Percentiles rank a stretch among this genome's conserved stretches.
Conservation (phyloP, 2,329 filamentous ascomycete genomes). For the Cladosporium sp. region DNA sequence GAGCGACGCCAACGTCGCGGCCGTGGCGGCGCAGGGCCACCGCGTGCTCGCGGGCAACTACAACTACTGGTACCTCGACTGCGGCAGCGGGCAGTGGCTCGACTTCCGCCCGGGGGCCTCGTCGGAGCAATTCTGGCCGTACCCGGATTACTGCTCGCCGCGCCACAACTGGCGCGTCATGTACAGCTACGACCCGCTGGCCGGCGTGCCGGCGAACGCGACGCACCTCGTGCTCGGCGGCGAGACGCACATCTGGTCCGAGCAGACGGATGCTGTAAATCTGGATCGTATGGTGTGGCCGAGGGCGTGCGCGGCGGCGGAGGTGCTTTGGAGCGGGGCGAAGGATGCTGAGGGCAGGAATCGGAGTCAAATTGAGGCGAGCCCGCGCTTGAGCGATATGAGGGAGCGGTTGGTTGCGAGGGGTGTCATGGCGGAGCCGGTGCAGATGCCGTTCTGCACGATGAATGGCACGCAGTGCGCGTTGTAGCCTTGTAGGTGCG, state of each 20-base stretch:
- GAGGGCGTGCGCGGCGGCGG: conserved; percentile 63
- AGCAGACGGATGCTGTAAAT: conserved; percentile 68
- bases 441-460: conserved; percentile 69
- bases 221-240: conserved; percentile 70
- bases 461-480: conserved; percentile 51
- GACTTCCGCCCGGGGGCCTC: conserved; percentile 57
- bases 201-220: conserved; percentile 54
- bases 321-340: conserved; percentile 73
- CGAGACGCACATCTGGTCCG: conserved; percentile 75
- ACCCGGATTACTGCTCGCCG: conserved; percentile 73
- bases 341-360: conserved; percentile 61
- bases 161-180: conserved; percentile 75
- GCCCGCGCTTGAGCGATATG: conserved; percentile 65
- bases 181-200: conserved; percentile 72
- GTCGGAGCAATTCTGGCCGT: conserved; percentile 57
- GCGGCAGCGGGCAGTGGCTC: conserved; percentile 73
- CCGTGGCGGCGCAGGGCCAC: conserved; percentile 57
- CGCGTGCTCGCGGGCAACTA: conserved; percentile 71
- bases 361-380: conserved; percentile 63
- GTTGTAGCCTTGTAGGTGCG: conserved; percentile 10
- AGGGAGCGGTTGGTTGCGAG: conserved; percentile 66
- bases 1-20: conserved; percentile 54
- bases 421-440: conserved; percentile 58
- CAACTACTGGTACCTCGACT: conserved; percentile 71
- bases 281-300: conserved; percentile 76